A percentile compares a stretch with the other conserved stretches of the same genome.
These are phyloP conservation scores for Sonneratia alba DNA, from an alignment of 345 rosid species.

Conservation along the genomic window DNA sequence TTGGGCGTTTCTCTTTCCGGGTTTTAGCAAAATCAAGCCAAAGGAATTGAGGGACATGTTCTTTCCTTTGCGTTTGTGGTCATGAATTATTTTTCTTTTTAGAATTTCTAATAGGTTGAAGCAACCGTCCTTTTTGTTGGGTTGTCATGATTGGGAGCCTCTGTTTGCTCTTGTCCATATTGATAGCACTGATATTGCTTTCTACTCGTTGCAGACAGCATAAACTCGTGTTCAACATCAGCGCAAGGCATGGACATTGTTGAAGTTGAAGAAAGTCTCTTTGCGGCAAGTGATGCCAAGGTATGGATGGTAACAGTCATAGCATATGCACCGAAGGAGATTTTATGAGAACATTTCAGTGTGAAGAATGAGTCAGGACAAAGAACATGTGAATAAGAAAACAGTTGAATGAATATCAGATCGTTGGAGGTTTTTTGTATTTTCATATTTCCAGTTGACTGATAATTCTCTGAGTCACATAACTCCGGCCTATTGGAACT, in stretches of 20 bases:
- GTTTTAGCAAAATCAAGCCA: not conserved
- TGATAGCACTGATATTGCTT: not conserved
- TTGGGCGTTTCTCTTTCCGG: not conserved
- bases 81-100: not conserved
- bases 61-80: not conserved
- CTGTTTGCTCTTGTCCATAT: not conserved
- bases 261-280: constrained; percentile 87
- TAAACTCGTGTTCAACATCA: constrained; percentile 29
- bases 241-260: constrained; percentile 56
- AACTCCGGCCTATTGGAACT: not conserved
- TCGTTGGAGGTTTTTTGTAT: not conserved
- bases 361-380: not conserved
- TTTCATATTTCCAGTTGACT: not conserved
- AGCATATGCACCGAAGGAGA: not conserved
- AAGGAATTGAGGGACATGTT: constrained; percentile 1
- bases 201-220: constrained; percentile 25
- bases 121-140: not conserved
- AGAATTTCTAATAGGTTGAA: not conserved
- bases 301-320: constrained; percentile 23
- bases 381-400: not conserved
- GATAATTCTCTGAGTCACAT: not conserved
- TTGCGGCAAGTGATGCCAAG: constrained; percentile 95
- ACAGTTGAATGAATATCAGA: not conserved
- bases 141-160: not conserved
- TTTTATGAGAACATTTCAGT: not conserved